phyloP scores from a whole-genome alignment of 495 filamentous ascomycete species.

The Stereocaulon alpinum region DNA sequence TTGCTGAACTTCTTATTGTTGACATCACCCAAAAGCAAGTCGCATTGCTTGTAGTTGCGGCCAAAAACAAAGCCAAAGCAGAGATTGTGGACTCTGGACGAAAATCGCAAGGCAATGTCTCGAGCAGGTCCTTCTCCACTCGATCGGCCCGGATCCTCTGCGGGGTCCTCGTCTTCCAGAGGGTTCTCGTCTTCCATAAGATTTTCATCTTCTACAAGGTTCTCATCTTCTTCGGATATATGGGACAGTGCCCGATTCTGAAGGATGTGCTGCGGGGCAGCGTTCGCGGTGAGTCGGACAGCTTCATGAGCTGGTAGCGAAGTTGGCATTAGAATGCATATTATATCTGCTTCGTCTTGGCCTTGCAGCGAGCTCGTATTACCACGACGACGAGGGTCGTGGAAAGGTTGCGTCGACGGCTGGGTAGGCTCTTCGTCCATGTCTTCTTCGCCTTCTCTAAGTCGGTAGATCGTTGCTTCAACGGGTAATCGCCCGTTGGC shows the following conservation, averaged over 20 bases:
- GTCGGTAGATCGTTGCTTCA: conserved; percentile 5
- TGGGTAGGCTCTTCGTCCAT: conserved; percentile 41
- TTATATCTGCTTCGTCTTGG: conserved; percentile 73
- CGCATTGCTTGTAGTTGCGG: conserved; percentile 57
- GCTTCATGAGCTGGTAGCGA: conserved; percentile 60
- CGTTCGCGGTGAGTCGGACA: conserved; percentile 44
- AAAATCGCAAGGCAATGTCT: conserved; percentile 74
- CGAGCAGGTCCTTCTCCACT: conserved; percentile 36
- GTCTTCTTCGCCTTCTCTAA: neutral
- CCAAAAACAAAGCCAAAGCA: conserved; percentile 73
- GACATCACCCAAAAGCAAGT: conserved; percentile 50
- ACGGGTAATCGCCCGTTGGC: conserved; percentile 18
- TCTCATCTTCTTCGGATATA: conserved; percentile 1
- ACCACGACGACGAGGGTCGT: conserved; percentile 70
- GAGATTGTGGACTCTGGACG: conserved; percentile 54
- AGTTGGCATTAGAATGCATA: conserved; percentile 77
- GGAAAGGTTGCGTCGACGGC: conserved; percentile 67
- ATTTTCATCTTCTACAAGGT: neutral
- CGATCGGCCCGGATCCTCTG: conserved; percentile 34
- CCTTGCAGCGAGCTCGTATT: conserved; percentile 64
- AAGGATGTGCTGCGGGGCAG: conserved; percentile 49
- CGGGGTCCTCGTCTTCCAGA: conserved; percentile 25
- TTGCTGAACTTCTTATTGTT: conserved; percentile 65
- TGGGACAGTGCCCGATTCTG: conserved; percentile 31
- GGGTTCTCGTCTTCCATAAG: neutral